Evolutionary conservation across 257 asterid genomes (phyloP), one percentile per base, ranked within the genome.

Genomic region (Pogostemon cablin): DNA sequence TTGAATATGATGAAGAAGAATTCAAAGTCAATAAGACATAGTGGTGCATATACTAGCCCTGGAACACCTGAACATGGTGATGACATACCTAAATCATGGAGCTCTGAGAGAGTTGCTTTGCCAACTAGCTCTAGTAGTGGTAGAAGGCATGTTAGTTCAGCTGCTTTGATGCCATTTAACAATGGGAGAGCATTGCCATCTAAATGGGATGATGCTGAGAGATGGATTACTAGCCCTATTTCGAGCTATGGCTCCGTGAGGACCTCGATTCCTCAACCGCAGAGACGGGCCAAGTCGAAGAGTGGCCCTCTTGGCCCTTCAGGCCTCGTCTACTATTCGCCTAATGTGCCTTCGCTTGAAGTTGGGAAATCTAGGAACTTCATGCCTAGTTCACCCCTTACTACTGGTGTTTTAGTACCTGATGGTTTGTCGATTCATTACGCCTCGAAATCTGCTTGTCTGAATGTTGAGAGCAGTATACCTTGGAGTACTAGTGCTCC

Each of bases 201-300:
- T 0, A 93, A 93, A 79, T 93, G 98, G 98, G 98, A 93, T 62
- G 98, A 90, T 70, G 98, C 98, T 15, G 98, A 93, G 81, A 81
- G 98, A 69, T 93, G 98, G 98, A 93, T 93, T 61, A 88, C 93
- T 0, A 93, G 98, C 62, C 98, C 98, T 0, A 46, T 93, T 74
- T 87, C 96, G 0, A 87, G 88, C 6, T 69, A 77, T 43, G 84
- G 76, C 68, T 77, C 77, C 9, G 61, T 69, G 68, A 85, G 77
- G 74, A 68, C 68, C 60, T 55, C 84, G 9, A 41, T 73, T 48
- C 67, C 79, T 52, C 96, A 79, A 65, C 80, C 86, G 42, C 82
- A 81, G 58, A 84, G 86, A 46, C 81, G 76, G 56, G 84, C 93
- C 32, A 88, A 87, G 83, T 87, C 98, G 4, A 93, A 90, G 84